These are phyloP conservation scores for Rhinocladiella similis DNA, from an alignment of 2,329 filamentous ascomycete species.

Conservation along the genomic window DNA sequence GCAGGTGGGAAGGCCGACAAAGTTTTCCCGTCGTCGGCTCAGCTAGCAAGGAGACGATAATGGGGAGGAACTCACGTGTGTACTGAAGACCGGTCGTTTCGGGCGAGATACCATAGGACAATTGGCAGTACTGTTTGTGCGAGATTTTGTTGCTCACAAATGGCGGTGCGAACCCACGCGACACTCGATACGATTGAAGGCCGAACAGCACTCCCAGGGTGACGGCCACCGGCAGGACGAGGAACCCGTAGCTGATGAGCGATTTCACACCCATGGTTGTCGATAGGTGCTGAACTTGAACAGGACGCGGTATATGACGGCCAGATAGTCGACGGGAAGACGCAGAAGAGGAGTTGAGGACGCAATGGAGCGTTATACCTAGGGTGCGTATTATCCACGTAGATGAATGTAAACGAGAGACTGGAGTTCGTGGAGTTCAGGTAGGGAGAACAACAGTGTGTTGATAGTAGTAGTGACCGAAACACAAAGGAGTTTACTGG, in stretches of 20 bases:
- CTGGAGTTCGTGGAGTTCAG: too few species aligned
- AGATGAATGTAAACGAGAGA: neutral
- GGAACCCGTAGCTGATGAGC: constrained; percentile 52
- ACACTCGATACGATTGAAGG: constrained; percentile 46
- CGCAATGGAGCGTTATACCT: neutral
- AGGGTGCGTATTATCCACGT: too few species aligned
- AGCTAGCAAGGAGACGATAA: neutral
- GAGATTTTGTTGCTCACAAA: constrained; percentile 45
- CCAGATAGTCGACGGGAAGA: neutral
- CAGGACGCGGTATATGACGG: neutral
- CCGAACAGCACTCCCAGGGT: constrained; percentile 54
- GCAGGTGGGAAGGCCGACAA: neutral
- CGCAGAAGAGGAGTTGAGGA: neutral
- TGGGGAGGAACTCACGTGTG: constrained; percentile 43
- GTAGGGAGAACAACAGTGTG: too few species aligned
- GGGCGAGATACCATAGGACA: constrained; percentile 49
- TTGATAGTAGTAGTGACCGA: too few species aligned
- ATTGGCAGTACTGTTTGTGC: constrained; percentile 44
- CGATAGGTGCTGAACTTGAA: neutral
- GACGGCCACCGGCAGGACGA: constrained; percentile 52
- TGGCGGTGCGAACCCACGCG: constrained; percentile 47
- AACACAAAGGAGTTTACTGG: too few species aligned
- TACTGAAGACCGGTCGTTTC: constrained; percentile 46
- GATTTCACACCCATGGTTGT: constrained; percentile 38
- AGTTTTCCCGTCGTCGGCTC: neutral